A percentile compares a stretch with the other conserved stretches of the same genome.
Evolutionary conservation across 2,329 filamentous ascomycete species (phyloP).

Genomic region (Boeremia lycopersici): DNA sequence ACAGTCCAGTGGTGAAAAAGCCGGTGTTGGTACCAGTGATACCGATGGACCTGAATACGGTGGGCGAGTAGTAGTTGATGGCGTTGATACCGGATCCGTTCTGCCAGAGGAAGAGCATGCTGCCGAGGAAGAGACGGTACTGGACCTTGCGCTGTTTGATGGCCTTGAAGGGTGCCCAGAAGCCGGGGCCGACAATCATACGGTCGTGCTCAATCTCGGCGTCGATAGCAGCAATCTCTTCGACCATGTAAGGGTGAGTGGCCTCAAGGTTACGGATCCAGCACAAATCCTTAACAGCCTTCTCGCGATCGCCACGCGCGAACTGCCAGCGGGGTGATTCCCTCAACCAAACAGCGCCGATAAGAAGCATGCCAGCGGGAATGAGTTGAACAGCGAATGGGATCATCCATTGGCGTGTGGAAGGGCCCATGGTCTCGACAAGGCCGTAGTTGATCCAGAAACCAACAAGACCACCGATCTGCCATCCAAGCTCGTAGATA

Average conservation of each 20-base stretch:
- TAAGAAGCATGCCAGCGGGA: conserved; percentile 64
- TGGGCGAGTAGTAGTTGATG: conserved; percentile 75
- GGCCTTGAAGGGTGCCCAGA: conserved; percentile 63
- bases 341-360: conserved; percentile 52
- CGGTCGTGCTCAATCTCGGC: conserved; percentile 70
- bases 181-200: conserved; percentile 68
- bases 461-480: conserved; percentile 43
- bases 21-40: conserved; percentile 64
- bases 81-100: conserved; percentile 79
- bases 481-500: conserved; percentile 55
- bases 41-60: conserved; percentile 70
- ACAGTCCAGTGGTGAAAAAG: conserved; percentile 74
- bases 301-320: conserved; percentile 48
- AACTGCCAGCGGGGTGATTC: conserved; percentile 55
- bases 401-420: conserved; percentile 54
- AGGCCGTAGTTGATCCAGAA: conserved; percentile 54
- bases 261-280: conserved; percentile 67
- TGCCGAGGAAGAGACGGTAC: conserved; percentile 75
- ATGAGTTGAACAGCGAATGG: conserved; percentile 70
- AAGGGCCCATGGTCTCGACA: conserved; percentile 50
- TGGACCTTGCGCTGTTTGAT: conserved; percentile 59
- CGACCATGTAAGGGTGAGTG: conserved; percentile 70
- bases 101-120: conserved; percentile 78
- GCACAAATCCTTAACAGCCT: conserved; percentile 55
- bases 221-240: conserved; percentile 75